Evolutionary conservation across 1,284 basidiomycete species (phyloP).

Genomic region (Inonotus hispidus): DNA sequence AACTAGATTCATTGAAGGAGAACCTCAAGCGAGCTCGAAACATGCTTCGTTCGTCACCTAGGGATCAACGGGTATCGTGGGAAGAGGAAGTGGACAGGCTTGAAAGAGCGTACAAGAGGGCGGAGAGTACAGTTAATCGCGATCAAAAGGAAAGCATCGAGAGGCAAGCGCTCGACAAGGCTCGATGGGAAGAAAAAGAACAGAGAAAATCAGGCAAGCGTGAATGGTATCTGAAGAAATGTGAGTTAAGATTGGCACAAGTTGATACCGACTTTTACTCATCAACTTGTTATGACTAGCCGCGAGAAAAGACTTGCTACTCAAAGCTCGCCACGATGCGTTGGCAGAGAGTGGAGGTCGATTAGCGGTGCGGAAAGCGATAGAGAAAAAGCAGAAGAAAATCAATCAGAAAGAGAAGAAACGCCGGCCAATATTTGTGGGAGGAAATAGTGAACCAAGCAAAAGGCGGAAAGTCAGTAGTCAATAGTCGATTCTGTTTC

Average conservation of each 20-base stretch:
- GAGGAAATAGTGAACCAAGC: constrained; percentile 11
- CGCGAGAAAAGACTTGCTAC: constrained; percentile 69
- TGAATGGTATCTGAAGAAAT: constrained; percentile 84
- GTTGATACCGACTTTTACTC: not conserved
- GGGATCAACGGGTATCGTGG: constrained; percentile 55
- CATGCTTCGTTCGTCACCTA: constrained; percentile 59
- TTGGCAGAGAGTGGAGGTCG: constrained; percentile 71
- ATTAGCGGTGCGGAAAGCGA: constrained; percentile 77
- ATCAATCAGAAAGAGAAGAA: constrained; percentile 86
- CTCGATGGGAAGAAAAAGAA: constrained; percentile 65
- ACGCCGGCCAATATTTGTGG: constrained; percentile 53
- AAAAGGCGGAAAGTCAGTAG: constrained; percentile 8
- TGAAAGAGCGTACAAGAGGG: constrained; percentile 73
- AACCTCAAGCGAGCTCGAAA: constrained; percentile 68
- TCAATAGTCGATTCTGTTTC: not conserved
- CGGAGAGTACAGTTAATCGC: constrained; percentile 75
- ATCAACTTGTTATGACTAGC: constrained; percentile 38
- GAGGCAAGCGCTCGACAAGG: constrained; percentile 54
- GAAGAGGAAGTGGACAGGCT: constrained; percentile 69
- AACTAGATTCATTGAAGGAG: constrained; percentile 63
- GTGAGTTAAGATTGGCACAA: constrained; percentile 27
- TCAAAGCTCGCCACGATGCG: constrained; percentile 72
- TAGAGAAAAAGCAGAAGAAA: constrained; percentile 88
- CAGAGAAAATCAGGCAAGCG: constrained; percentile 76
- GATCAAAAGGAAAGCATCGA: constrained; percentile 69